Percentiles rank a stretch among this genome's conserved stretches.
Conservation (phyloP, 2,329 filamentous ascomycete genomes). For the Epichloe festucae region DNA sequence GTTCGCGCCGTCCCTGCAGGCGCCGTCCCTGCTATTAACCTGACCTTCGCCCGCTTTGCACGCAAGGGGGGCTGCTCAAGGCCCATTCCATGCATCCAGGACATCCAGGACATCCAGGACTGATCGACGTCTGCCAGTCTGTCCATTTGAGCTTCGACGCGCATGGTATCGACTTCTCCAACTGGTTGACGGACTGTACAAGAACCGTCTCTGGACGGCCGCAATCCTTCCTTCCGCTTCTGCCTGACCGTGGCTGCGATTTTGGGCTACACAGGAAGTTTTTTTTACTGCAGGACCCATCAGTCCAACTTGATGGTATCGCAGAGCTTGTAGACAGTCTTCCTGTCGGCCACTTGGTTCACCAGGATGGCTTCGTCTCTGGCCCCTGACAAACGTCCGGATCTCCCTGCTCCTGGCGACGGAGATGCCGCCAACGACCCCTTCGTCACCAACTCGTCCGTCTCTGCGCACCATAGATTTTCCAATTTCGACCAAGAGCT, state of each 20-base stretch:
- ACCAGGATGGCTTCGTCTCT: conserved; percentile 30
- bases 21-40: neutral
- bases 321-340: conserved; percentile 11
- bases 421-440: conserved; percentile 36
- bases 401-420: conserved; percentile 24
- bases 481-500: conserved; percentile 71
- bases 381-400: conserved; percentile 26
- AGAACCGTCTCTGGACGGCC: conserved; percentile 2
- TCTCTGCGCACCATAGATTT: conserved; percentile 51
- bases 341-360: conserved; percentile 10
- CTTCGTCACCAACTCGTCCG: conserved; percentile 37
- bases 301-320: conserved; percentile 2
- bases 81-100: neutral
- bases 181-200: neutral
- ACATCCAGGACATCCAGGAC: neutral
- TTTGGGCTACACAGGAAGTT: neutral
- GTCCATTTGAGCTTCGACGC: neutral
- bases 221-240: neutral
- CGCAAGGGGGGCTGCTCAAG: neutral
- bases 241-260: neutral
- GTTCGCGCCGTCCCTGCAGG: conserved; percentile 2
- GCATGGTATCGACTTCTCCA: neutral
- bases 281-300: neutral
- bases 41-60: neutral
- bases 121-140: neutral